Conservation (phyloP, 1,139 yeast genomes). For the Hemisphaericaspora xylofermentans region DNA sequence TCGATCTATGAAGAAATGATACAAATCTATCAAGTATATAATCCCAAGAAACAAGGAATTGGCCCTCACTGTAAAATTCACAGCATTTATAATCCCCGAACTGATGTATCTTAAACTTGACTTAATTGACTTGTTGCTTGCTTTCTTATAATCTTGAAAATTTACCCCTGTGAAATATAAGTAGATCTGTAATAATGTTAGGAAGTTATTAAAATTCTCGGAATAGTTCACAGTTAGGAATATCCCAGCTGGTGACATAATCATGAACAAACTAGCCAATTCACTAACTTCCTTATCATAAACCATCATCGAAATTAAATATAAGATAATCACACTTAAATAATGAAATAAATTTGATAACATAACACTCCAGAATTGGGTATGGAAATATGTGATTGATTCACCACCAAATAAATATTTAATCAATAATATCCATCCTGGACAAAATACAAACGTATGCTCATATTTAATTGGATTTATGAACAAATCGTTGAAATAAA, state of each 20-base stretch:
- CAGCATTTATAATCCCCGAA: slow-evolving; percentile 60
- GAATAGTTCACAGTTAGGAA: slow-evolving; percentile 76
- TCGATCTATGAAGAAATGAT: slow-evolving; percentile 20
- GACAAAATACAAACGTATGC: slow-evolving; percentile 89
- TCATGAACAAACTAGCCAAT: slow-evolving; percentile 46
- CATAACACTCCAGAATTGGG: slow-evolving; percentile 43
- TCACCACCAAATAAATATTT: slow-evolving; percentile 20
- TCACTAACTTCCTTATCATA: slow-evolving; percentile 32
- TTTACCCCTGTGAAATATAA: slow-evolving; percentile 44
- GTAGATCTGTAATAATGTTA: slow-evolving; percentile 59
- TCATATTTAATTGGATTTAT: slow-evolving; percentile 57
- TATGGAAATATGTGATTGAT: slow-evolving; percentile 39
- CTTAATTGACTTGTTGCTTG: slow-evolving; percentile 17
- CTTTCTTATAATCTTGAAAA: slow-evolving; percentile 17
- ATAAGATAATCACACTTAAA: slow-evolving; percentile 49
- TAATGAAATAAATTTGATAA: slow-evolving; percentile 57
- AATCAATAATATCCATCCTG: slow-evolving; percentile 66
- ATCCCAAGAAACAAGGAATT: slow-evolving; percentile 76
- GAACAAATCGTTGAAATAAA: slow-evolving; percentile 66
- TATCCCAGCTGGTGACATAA: slow-evolving; percentile 77
- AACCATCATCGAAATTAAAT: slow-evolving; percentile 40
- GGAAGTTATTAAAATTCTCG: slow-evolving; percentile 70
- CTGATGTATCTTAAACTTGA: slow-evolving; percentile 33
- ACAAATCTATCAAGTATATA: slow-evolving; percentile 59
- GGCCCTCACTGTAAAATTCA: slow-evolving; percentile 66